These are phyloP conservation scores for Wickerhamiella vanderwaltii DNA, from an alignment of 805 yeast species.

Conservation along the genomic window DNA sequence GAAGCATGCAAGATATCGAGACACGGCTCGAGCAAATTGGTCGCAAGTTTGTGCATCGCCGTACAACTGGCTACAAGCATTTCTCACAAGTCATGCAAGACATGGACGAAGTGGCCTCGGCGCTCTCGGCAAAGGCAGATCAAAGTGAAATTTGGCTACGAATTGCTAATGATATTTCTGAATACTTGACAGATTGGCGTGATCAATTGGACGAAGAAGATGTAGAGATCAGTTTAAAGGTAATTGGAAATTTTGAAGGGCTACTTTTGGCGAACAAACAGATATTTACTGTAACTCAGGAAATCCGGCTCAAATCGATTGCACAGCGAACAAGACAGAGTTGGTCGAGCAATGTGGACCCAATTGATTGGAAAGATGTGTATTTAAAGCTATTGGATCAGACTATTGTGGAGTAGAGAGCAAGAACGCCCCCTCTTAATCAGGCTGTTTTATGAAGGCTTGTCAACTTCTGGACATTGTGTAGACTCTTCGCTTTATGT, in stretches of 20 bases:
- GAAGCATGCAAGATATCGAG: too few relatives aligned
- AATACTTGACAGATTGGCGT: conserved; percentile 38
- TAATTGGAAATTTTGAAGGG: neutral
- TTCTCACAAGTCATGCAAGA: conserved; percentile 17
- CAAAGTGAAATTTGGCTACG: conserved; percentile 40
- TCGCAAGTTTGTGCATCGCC: conserved; percentile 20
- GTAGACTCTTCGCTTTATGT: too few relatives aligned
- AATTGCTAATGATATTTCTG: conserved; percentile 56
- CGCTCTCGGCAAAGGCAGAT: conserved; percentile 18
- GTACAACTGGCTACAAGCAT: conserved; percentile 16
- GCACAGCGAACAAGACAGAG: conserved; percentile 2
- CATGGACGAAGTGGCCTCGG: conserved; percentile 32
- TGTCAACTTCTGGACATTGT: too few relatives aligned
- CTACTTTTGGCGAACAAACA: neutral
- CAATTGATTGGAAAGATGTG: conserved; percentile 2
- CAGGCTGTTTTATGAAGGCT: too few relatives aligned
- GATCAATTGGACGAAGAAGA: conserved; percentile 1
- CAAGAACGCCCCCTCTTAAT: too few relatives aligned
- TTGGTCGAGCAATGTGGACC: neutral
- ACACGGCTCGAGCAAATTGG: conserved; percentile 17
- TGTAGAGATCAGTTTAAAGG: neutral
- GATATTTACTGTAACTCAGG: conserved; percentile 9
- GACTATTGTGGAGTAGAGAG: too few relatives aligned
- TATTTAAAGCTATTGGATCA: too few relatives aligned
- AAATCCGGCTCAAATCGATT: conserved; percentile 5